A percentile compares a stretch with the other conserved stretches of the same genome.
Conservation (phyloP, 805 yeast genomes). For the Candida xyloterini region DNA sequence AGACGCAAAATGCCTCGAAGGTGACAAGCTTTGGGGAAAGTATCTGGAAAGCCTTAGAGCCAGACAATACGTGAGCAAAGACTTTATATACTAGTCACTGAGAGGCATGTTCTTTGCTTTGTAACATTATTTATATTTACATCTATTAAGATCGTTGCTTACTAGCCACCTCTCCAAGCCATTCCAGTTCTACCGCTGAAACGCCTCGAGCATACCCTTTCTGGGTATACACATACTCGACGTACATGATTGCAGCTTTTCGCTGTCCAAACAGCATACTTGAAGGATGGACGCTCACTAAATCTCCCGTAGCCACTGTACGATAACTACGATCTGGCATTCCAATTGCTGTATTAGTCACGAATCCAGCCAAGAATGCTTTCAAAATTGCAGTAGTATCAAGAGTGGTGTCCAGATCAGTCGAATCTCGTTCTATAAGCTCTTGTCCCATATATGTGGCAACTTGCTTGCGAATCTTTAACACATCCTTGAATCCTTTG, state of each 20-base stretch:
- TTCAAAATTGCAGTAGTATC: conserved; percentile 63
- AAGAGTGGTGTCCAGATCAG: conserved; percentile 17
- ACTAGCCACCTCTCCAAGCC: conserved; percentile 80
- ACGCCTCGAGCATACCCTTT: conserved; percentile 91
- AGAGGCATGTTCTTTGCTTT: neutral
- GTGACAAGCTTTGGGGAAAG: conserved; percentile 49
- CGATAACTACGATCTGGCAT: conserved; percentile 92
- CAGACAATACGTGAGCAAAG: conserved; percentile 32
- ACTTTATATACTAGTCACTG: conserved; percentile 1
- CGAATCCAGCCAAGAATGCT: conserved; percentile 78
- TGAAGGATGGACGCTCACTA: conserved; percentile 87
- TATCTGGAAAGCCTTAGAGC: conserved; percentile 41
- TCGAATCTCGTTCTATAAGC: conserved; percentile 33
- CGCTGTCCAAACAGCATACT: conserved; percentile 79
- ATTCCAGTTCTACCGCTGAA: conserved; percentile 72
- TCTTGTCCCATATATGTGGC: conserved; percentile 56
- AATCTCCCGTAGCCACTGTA: conserved; percentile 80
- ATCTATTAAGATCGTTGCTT: conserved; percentile 39
- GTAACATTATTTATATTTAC: neutral
- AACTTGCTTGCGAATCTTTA: conserved; percentile 73
- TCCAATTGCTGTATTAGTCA: conserved; percentile 89
- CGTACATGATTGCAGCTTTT: conserved; percentile 86
- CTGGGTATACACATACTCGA: conserved; percentile 89
- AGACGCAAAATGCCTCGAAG: conserved; percentile 49
- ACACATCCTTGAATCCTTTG: conserved; percentile 77